A percentile compares a stretch with the other conserved stretches of the same genome.
phyloP scores from a whole-genome alignment of 257 asterid genomes.

The Prunella vulgaris region DNA sequence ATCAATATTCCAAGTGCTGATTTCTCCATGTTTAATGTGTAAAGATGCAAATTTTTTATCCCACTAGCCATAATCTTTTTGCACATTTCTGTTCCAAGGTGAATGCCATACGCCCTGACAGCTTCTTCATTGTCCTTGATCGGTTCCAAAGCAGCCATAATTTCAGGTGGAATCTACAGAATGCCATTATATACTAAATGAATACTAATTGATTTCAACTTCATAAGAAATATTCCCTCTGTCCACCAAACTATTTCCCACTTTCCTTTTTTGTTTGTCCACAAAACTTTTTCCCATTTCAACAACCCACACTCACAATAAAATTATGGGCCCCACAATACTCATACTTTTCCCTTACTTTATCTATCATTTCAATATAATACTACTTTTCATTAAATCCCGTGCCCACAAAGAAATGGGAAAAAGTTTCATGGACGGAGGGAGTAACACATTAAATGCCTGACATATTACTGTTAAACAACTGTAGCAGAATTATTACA shows the following conservation, averaged over 20 bases:
- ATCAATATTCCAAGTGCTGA: slow-evolving; percentile 88
- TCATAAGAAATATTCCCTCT: too few species aligned
- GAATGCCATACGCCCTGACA: slow-evolving; percentile 91
- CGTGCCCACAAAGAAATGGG: too few species aligned
- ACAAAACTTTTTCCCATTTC: too few species aligned
- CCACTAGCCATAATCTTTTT: slow-evolving; percentile 93
- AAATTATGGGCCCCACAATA: too few species aligned
- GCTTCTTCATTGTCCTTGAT: slow-evolving; percentile 99
- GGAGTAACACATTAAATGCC: neutral
- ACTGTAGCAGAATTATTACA: neutral
- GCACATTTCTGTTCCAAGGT: slow-evolving; percentile 98
- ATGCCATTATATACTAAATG: neutral
- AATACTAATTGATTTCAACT: neutral
- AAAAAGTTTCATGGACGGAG: too few species aligned
- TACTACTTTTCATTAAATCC: too few species aligned
- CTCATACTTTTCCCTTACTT: too few species aligned
- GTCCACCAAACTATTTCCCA: too few species aligned
- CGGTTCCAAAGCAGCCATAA: slow-evolving; percentile 91
- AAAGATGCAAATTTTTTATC: slow-evolving; percentile 79
- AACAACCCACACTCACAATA: too few species aligned
- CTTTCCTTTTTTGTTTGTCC: too few species aligned
- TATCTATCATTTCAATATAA: too few species aligned
- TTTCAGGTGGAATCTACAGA: slow-evolving; percentile 73
- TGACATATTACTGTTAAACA: neutral
- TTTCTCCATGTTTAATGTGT: slow-evolving; percentile 95